These are phyloP conservation scores for Canariomyces notabilis DNA, from an alignment of 2,329 filamentous ascomycete species.

Conservation along the genomic window DNA sequence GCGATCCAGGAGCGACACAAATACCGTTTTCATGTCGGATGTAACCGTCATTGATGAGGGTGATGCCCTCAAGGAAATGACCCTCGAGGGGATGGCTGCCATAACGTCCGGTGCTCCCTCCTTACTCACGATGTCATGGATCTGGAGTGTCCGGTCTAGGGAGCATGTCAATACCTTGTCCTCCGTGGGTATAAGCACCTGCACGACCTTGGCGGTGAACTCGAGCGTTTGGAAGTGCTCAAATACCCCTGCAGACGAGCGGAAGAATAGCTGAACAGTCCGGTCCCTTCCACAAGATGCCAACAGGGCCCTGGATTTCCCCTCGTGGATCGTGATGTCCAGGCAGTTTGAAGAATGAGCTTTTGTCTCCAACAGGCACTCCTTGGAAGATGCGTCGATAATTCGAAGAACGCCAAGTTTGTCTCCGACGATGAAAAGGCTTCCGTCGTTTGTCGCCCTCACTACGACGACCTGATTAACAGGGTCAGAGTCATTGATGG, in stretches of 20 bases:
- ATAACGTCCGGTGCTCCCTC: conserved; percentile 59
- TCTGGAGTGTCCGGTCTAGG: conserved; percentile 77
- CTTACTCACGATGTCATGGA: conserved; percentile 71
- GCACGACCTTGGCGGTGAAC: conserved; percentile 79
- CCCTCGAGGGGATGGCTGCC: conserved; percentile 71
- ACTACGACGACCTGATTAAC: conserved; percentile 57
- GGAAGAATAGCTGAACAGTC: conserved; percentile 84
- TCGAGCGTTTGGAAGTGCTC: conserved; percentile 88
- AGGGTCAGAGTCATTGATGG: conserved; percentile 46
- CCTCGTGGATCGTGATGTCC: conserved; percentile 68
- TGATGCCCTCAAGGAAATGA: conserved; percentile 78
- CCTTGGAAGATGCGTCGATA: conserved; percentile 57
- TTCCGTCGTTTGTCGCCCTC: conserved; percentile 55
- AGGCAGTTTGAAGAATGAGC: conserved; percentile 84
- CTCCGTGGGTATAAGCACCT: conserved; percentile 66
- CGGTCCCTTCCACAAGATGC: conserved; percentile 84
- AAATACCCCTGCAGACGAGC: conserved; percentile 52
- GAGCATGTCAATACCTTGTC: conserved; percentile 80
- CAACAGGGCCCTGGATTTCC: conserved; percentile 58
- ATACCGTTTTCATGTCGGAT: conserved; percentile 53
- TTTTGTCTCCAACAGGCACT: conserved; percentile 66
- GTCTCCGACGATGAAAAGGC: conserved; percentile 76
- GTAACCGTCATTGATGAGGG: conserved; percentile 78
- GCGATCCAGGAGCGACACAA: conserved; percentile 56
- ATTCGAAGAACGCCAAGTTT: conserved; percentile 76